These are phyloP conservation scores for Trichoderma oligosporum DNA, from an alignment of 2,329 filamentous ascomycete species.

Conservation along the genomic window DNA sequence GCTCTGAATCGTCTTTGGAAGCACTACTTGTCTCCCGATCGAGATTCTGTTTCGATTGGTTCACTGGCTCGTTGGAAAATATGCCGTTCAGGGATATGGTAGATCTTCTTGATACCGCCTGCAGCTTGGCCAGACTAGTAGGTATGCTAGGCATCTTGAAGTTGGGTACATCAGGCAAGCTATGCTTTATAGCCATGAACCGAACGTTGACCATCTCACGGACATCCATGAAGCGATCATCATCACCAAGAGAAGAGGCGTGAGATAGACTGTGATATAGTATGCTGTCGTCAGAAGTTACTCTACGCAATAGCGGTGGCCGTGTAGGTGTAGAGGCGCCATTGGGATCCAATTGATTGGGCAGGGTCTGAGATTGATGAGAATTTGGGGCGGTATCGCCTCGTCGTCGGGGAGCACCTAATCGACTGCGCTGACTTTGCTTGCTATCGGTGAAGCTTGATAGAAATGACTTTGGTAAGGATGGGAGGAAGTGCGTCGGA, in stretches of 20 bases:
- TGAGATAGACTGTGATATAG: constrained; percentile 72
- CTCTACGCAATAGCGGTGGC: constrained; percentile 31
- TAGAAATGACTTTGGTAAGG: constrained; percentile 42
- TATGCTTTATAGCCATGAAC: constrained; percentile 86
- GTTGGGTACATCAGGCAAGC: constrained; percentile 72
- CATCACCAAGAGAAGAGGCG: constrained; percentile 80
- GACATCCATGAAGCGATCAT: constrained; percentile 74
- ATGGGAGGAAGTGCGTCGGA: constrained; percentile 35
- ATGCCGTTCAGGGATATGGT: constrained; percentile 34
- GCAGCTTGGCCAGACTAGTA: constrained; percentile 55
- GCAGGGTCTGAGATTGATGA: neutral
- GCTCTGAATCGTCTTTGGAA: constrained; percentile 27
- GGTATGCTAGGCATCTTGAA: constrained; percentile 68
- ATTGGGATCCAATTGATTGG: neutral
- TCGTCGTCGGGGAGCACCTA: neutral
- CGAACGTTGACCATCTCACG: constrained; percentile 83
- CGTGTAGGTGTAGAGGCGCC: constrained; percentile 21
- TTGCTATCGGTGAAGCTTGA: constrained; percentile 35
- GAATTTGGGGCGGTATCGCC: neutral
- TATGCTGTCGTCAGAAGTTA: constrained; percentile 65
- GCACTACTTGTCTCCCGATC: constrained; percentile 20
- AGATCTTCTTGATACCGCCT: constrained; percentile 31
- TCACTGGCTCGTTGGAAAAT: constrained; percentile 27
- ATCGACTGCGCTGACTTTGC: constrained; percentile 3
- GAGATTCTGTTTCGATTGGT: constrained; percentile 27